These are phyloP conservation scores for Myxozyma nipponensis DNA, from an alignment of 805 yeast genomes.

Conservation along the genomic window DNA sequence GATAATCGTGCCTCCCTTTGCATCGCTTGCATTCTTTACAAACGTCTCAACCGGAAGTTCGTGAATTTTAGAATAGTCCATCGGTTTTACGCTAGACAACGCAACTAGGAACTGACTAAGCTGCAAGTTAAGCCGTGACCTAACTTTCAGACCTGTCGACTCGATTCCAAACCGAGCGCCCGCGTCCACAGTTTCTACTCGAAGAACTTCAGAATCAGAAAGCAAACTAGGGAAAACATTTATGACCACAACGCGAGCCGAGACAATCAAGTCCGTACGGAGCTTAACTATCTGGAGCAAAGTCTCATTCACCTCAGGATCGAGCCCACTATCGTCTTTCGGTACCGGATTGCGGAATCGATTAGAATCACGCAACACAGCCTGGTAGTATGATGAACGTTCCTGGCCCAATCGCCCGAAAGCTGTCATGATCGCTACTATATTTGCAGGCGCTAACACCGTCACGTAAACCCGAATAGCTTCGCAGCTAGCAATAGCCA, in stretches of 20 bases:
- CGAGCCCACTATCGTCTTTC: slow-evolving; percentile 9
- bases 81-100: slow-evolving; percentile 54
- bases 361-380: slow-evolving; percentile 62
- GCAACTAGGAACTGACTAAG: slow-evolving; percentile 64
- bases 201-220: slow-evolving; percentile 70
- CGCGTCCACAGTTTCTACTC: slow-evolving; percentile 36
- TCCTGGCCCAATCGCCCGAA: slow-evolving; percentile 69
- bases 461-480: slow-evolving; percentile 64
- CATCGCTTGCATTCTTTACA: slow-evolving; percentile 51
- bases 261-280: slow-evolving; percentile 64
- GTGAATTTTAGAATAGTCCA: slow-evolving; percentile 46
- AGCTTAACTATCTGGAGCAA: slow-evolving; percentile 35
- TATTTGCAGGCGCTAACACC: slow-evolving; percentile 78
- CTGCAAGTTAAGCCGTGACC: slow-evolving; percentile 57
- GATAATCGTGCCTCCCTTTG: slow-evolving; percentile 76
- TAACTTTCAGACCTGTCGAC: slow-evolving; percentile 37
- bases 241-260: slow-evolving; percentile 49
- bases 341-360: slow-evolving; percentile 35
- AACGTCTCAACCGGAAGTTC: slow-evolving; percentile 53
- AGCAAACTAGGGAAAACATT: slow-evolving; percentile 82
- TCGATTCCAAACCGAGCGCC: slow-evolving; percentile 34
- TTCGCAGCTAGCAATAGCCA: slow-evolving; percentile 38
- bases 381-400: slow-evolving; percentile 65
- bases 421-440: slow-evolving; percentile 72
- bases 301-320: background rate